Evolutionary conservation across 1,284 basidiomycete species (phyloP), one percentile per base, ranked within the genome.

Genomic region (Trametes pubescens): DNA sequence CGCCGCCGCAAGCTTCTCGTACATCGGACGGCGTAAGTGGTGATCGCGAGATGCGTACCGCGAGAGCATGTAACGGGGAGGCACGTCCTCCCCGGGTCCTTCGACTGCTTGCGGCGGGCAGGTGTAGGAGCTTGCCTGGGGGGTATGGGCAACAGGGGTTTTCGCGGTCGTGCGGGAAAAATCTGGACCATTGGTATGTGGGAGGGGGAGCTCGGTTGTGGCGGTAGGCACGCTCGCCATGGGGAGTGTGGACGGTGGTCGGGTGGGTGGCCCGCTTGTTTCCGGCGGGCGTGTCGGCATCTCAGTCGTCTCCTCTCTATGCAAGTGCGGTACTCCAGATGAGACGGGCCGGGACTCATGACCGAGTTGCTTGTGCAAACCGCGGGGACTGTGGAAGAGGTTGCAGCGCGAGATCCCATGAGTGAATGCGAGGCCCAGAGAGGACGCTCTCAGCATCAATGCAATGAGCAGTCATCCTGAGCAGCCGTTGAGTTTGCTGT

Each of bases 371-470:
- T 62, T 67, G 60, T 62, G 66, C 61, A 67, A 57, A 59, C 47
- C 62, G 53, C 66, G 66, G 65, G 54, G 62, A 61, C 59, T 64
- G 58, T 56, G 67, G 52, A 62, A 54, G 55, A 62, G 57, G 55
- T 63, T 65, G 64, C 66, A 63, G 63, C 71, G 74, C 62, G 69
- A 69, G 57, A 67, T 69, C 65, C 71, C 73, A 69, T 73, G 71
- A 65, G 67, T 72, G 67, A 71, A 74, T 76, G 67, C 75, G 81
- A 85, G 83, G 84, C 86, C 86, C 84, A 83, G 83, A 82, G 84
- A 86, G 85, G 88, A 89, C 85, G 85, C 89, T 87, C 86, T 86
- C 79, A 90, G 85, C 90, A 92, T 92, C 83, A 88, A 90, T 78
- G 73, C 76, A 79, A 80, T 82, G 81, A 82, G 80, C 86, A 87